A percentile compares a stretch with the other conserved stretches of the same genome.
Evolutionary conservation across 441 rosid species (phyloP).

Genomic region (Arabidopsis hybrid): DNA sequence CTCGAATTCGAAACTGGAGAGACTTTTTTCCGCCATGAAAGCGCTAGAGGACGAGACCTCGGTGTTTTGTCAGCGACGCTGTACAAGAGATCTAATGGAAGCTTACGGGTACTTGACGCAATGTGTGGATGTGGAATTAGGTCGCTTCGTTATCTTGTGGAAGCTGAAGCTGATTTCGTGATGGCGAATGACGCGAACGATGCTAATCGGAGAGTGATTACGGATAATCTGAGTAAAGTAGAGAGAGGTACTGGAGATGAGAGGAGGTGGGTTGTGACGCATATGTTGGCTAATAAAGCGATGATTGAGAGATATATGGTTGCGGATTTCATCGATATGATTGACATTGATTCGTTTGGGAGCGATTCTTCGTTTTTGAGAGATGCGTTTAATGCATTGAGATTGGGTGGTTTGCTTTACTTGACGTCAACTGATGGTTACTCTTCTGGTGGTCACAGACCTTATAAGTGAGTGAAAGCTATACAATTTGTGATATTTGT

Average conservation of each 20-base stretch:
- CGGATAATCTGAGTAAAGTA: conserved; percentile 56
- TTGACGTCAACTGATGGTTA: conserved; percentile 85
- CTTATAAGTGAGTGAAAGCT: conserved; percentile 69
- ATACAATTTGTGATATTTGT: no score
- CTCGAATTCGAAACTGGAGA: conserved; percentile 75
- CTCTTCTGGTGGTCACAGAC: conserved; percentile 94
- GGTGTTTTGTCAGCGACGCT: conserved; percentile 76
- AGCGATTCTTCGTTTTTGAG: conserved; percentile 78
- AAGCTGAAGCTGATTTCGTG: conserved; percentile 79
- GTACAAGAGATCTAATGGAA: conserved; percentile 58
- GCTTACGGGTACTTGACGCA: conserved; percentile 75
- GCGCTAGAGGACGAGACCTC: conserved; percentile 88
- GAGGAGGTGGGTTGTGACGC: conserved; percentile 70
- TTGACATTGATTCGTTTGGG: conserved; percentile 94
- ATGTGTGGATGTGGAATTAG: conserved; percentile 98
- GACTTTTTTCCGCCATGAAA: conserved; percentile 88
- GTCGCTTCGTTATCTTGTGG: conserved; percentile 70
- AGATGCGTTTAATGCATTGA: conserved; percentile 71
- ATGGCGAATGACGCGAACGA: conserved; percentile 86
- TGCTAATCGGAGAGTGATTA: conserved; percentile 53
- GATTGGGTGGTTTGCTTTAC: conserved; percentile 78
- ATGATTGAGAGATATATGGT: conserved; percentile 68
- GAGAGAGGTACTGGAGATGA: conserved; percentile 55
- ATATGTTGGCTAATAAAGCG: conserved; percentile 67
- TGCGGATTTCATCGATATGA: conserved; percentile 79